These are phyloP conservation scores for Euphorbia schlechtendalii DNA, from an alignment of 441 rosid species.

Conservation along the genomic window DNA sequence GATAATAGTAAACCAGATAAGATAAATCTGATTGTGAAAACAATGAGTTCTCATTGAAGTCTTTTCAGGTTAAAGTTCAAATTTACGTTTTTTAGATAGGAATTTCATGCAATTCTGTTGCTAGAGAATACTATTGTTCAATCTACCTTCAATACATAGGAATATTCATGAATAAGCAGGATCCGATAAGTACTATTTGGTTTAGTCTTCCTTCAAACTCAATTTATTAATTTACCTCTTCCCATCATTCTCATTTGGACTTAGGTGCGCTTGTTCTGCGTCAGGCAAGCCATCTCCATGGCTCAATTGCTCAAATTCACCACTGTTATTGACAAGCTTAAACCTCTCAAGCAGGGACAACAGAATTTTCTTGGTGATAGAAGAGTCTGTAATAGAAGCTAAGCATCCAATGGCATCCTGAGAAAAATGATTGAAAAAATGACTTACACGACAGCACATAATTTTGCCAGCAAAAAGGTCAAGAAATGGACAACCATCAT, in stretches of 20 bases:
- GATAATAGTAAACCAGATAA: too few species aligned
- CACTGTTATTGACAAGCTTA: slow-evolving; percentile 39
- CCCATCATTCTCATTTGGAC: slow-evolving; percentile 30
- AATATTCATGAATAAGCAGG: background rate
- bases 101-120: background rate
- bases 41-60: background rate
- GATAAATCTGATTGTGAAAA: background rate
- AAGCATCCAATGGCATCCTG: slow-evolving; percentile 83
- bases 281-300: slow-evolving; percentile 28
- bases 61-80: too few species aligned
- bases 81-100: too few species aligned
- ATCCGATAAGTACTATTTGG: background rate
- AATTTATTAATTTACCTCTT: slow-evolving; percentile 40
- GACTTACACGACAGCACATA: background rate
- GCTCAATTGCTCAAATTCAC: slow-evolving; percentile 34
- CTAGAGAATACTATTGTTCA: background rate
- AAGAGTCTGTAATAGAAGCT: slow-evolving; percentile 74
- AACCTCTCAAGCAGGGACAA: slow-evolving; percentile 51
- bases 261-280: slow-evolving; percentile 29
- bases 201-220: background rate
- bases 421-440: slow-evolving; percentile 16
- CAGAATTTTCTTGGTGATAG: slow-evolving; percentile 52
- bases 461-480: background rate
- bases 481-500: background rate
- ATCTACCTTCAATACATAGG: too few species aligned